Conservation (phyloP, 306 rosid genomes). For the Coriaria nepalensis region DNA sequence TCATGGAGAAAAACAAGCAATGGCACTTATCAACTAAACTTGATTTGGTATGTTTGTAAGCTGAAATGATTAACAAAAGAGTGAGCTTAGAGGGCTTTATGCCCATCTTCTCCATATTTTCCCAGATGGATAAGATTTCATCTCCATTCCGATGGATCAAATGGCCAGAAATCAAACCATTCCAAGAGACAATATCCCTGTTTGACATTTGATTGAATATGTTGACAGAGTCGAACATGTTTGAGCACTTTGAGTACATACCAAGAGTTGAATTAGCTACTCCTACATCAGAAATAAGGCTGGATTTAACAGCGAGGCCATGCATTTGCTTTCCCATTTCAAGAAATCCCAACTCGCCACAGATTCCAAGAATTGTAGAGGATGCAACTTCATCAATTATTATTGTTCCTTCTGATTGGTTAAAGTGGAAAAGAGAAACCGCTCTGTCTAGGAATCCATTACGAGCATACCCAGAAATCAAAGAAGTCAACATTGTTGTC, state of each 20-base stretch:
- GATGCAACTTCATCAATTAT: conserved; percentile 56
- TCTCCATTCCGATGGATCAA: conserved; percentile 62
- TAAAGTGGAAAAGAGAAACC: conserved; percentile 35
- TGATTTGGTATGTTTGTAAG: conserved; percentile 44
- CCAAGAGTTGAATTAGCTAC: conserved; percentile 62
- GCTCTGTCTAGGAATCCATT: conserved; percentile 48
- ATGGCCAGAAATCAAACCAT: conserved; percentile 60
- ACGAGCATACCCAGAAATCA: conserved; percentile 69
- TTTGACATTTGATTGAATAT: conserved; percentile 35
- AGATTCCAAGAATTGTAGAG: conserved; percentile 46
- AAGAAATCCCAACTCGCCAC: conserved; percentile 56
- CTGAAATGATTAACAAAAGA: conserved; percentile 55
- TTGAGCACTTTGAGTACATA: conserved; percentile 85
- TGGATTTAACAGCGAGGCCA: conserved; percentile 44
- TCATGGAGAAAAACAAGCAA: conserved; percentile 47
- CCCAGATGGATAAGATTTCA: conserved; percentile 53
- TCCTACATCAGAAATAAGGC: conserved; percentile 38
- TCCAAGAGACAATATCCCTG: conserved; percentile 66
- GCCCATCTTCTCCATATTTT: conserved; percentile 53
- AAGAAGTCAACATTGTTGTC: conserved; percentile 50
- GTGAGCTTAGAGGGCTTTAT: conserved; percentile 48
- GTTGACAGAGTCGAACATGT: conserved; percentile 46
- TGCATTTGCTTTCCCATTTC: conserved; percentile 83
- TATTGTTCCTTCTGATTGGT: conserved; percentile 43
- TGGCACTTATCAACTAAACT: conserved; percentile 57